phyloP scores from a whole-genome alignment of 2,329 filamentous ascomycete genomes.

The Pyricularia grisea region DNA sequence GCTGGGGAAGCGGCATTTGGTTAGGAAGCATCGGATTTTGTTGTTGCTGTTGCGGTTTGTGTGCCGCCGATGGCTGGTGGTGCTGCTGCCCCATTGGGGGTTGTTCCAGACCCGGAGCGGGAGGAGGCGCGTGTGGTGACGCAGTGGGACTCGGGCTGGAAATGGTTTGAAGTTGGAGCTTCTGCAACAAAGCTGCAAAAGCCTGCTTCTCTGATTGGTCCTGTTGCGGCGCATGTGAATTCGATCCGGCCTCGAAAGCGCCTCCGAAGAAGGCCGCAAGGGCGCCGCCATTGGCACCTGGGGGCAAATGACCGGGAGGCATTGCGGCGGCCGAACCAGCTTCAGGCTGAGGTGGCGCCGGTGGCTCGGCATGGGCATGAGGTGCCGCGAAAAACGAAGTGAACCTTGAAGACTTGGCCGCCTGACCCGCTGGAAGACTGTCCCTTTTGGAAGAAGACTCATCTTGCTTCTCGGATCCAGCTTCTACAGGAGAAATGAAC shows the following conservation, averaged over 20 bases:
- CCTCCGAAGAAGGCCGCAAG: neutral
- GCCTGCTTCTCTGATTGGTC: slow-evolving; percentile 71
- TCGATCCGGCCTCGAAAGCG: neutral
- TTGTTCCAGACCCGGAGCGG: neutral
- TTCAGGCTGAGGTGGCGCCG: slow-evolving; percentile 9
- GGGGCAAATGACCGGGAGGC: slow-evolving; percentile 24
- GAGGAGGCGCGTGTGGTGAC: neutral
- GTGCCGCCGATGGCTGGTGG: slow-evolving; percentile 3
- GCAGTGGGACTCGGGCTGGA: slow-evolving; percentile 24
- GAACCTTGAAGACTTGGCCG: slow-evolving; percentile 70
- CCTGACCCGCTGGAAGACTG: slow-evolving; percentile 40
- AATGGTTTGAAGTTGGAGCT: slow-evolving; percentile 57
- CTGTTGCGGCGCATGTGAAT: slow-evolving; percentile 10
- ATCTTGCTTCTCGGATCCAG: slow-evolving; percentile 41
- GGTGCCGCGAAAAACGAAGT: slow-evolving; percentile 64
- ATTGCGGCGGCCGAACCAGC: neutral
- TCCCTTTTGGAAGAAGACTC: slow-evolving; percentile 33
- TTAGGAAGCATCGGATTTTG: slow-evolving; percentile 9
- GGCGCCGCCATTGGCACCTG: slow-evolving; percentile 7
- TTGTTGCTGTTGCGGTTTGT: slow-evolving; percentile 8
- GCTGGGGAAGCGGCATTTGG: neutral
- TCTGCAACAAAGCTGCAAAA: slow-evolving; percentile 72
- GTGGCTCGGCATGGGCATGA: slow-evolving; percentile 40
- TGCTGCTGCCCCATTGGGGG: neutral
- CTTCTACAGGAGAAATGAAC: slow-evolving; percentile 3